Base-by-base conservation (phyloP, 176 grass and related monocot genomes). In the Themeda triandra region DNA sequence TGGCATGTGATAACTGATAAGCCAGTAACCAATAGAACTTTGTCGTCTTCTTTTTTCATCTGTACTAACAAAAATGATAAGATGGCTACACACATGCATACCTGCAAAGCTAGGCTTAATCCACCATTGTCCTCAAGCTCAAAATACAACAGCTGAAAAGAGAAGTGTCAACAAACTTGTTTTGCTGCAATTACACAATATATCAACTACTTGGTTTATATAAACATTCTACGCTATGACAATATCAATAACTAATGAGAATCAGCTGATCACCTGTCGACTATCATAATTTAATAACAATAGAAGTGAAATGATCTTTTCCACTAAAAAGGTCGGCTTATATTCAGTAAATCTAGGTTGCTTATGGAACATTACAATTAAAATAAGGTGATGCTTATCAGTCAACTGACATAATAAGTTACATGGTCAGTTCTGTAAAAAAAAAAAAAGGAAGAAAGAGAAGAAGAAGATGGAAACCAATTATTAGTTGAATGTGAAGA, bases 41-140 rank as follows among this genome's bases (percentile, higher is more conserved):
- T 63, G 12, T 63, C 60, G 13, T 63, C 35, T 77, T 63, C 33
- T 76, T 62, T 65, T 54, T 76, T 42, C 21, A 6, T 23, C 79
- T 45, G n/a, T 13, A 59, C 17, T 8, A 63, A 41, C 4, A 77
- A 77, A 77, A 42, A 67, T 66, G n/a, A 79, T 10, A 86, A 70
- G 17, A 13, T 73, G 42, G 15, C 27, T 80, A 83, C 25, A 58
- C 37, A 59, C 9, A 30, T 35, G 62, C 67, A 32, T 88, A 98
- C 96, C 91, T 99, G 96, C 84, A 99, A 99, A 84, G 86, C 96
- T 79, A 99, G 96, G 66, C 93, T 99, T 60, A 99, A 71, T 76
- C 96, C 96, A 88, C 91, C 88, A 65, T 92, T 96, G 74, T 99
- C 96, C 88, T 99, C 96, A 83, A 83, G 86, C 70, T 98, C 96